Conservation (phyloP, 176 grass and related monocot species). For the maize (Zea mays) region DNA sequence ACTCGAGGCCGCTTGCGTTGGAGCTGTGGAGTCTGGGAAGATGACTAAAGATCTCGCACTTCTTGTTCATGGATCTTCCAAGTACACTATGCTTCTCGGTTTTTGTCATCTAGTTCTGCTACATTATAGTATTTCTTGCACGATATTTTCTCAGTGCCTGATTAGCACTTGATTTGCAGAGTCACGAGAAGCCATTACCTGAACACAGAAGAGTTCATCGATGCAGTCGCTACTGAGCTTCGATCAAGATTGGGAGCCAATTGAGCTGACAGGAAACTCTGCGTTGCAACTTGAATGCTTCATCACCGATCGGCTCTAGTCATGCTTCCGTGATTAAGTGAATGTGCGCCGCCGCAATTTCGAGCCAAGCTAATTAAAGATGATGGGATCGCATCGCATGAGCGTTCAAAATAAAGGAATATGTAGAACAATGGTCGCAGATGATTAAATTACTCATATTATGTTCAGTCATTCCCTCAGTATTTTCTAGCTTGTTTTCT, state of each 20-base stretch:
- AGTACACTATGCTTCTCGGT: constrained; percentile 44
- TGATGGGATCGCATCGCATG: constrained; percentile 15
- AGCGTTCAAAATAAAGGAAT: constrained; percentile 36
- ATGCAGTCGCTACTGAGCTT: constrained; percentile 71
- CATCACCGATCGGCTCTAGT: neutral
- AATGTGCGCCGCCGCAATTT: constrained; percentile 5
- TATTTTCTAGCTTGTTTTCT: neutral
- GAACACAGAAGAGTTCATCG: constrained; percentile 93
- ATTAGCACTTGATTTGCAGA: constrained; percentile 36
- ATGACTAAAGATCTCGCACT: constrained; percentile 99
- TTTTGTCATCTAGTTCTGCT: neutral
- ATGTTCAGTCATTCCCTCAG: neutral
- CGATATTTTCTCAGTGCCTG: neutral
- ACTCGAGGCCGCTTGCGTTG: constrained; percentile 81
- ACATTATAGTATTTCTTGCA: neutral
- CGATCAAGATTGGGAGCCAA: constrained; percentile 56
- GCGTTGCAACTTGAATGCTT: neutral
- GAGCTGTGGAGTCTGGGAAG: constrained; percentile 86
- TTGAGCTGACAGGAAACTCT: constrained; percentile 32
- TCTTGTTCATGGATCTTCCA: constrained; percentile 80
- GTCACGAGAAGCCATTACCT: constrained; percentile 71
- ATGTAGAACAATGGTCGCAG: neutral
- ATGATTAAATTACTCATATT: neutral
- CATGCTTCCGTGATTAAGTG: constrained; percentile 7
- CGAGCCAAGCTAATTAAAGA: neutral